Conservation (phyloP, 2,329 filamentous ascomycete genomes). For the Cladosporium cucumerinum region DNA sequence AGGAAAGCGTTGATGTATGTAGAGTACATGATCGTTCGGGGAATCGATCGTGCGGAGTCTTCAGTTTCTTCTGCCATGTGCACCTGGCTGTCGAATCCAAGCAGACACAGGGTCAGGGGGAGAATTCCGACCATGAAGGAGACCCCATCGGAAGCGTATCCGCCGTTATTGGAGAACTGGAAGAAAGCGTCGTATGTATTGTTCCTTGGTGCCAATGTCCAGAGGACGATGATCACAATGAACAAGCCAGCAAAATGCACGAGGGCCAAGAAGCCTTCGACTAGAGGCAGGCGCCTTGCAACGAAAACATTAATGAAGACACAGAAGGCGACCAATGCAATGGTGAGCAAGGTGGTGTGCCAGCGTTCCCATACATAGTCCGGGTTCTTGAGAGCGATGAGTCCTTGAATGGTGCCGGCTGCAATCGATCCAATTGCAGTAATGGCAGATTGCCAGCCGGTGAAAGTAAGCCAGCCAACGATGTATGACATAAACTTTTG, state of each 20-base stretch:
- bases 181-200: slow-evolving; percentile 45
- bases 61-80: slow-evolving; percentile 32
- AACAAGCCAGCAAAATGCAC: slow-evolving; percentile 54
- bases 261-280: slow-evolving; percentile 49
- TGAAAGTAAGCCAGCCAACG: slow-evolving; percentile 19
- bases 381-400: slow-evolving; percentile 31
- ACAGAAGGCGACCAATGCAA: slow-evolving; percentile 39
- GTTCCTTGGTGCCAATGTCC: slow-evolving; percentile 41
- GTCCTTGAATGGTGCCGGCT: slow-evolving; percentile 30
- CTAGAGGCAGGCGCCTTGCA: slow-evolving; percentile 42
- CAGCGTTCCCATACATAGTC: slow-evolving; percentile 32
- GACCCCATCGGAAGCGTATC: slow-evolving; percentile 42
- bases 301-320: slow-evolving; percentile 45
- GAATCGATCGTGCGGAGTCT: slow-evolving; percentile 26
- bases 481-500: slow-evolving; percentile 21
- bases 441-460: slow-evolving; percentile 20
- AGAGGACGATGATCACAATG: slow-evolving; percentile 48
- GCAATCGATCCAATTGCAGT: slow-evolving; percentile 26
- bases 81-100: slow-evolving; percentile 27
- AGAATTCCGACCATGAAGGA: slow-evolving; percentile 45
- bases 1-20: slow-evolving; percentile 23
- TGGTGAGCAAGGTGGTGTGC: slow-evolving; percentile 51
- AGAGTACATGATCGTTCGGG: slow-evolving; percentile 25
- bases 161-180: slow-evolving; percentile 46
- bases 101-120: slow-evolving; percentile 21